Percentiles rank a stretch among this genome's conserved stretches.
Evolutionary conservation across 306 rosid species (phyloP).

Genomic region (Calophaca sinica): DNA sequence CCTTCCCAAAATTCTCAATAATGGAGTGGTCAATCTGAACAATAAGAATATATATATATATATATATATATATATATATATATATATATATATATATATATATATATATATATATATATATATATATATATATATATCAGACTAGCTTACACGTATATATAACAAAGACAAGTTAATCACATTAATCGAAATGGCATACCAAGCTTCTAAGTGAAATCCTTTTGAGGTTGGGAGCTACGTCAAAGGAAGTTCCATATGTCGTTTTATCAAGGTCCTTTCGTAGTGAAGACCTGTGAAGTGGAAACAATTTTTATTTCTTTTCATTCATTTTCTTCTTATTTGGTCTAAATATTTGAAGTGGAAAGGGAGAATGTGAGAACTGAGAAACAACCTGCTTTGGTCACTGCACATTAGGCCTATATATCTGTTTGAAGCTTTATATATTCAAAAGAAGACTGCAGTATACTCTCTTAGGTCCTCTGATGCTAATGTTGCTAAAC

Average conservation of each 20-base stretch:
- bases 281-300: conserved; percentile 59
- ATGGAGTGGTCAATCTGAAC: conserved; percentile 73
- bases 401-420: conserved; percentile 70
- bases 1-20: conserved; percentile 69
- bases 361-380: not conserved
- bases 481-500: conserved; percentile 62
- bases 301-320: not conserved
- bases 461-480: conserved; percentile 59
- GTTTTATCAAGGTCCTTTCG: conserved; percentile 61
- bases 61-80: not conserved
- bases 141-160: not conserved
- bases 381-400: conserved; percentile 57
- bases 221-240: conserved; percentile 43
- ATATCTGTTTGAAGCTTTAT: conserved; percentile 49
- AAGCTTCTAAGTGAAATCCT: conserved; percentile 62
- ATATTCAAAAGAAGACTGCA: conserved; percentile 57
- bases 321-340: too few relatives aligned
- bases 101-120: not conserved
- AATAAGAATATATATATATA: not conserved
- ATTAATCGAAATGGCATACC: conserved; percentile 35
- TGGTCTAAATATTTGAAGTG: not conserved
- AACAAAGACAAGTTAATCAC: not conserved
- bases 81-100: not conserved
- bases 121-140: not conserved
- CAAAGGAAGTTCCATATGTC: conserved; percentile 60